Base-by-base conservation (phyloP, 2,329 filamentous ascomycete genomes). In the Arachnomyces sp. region DNA sequence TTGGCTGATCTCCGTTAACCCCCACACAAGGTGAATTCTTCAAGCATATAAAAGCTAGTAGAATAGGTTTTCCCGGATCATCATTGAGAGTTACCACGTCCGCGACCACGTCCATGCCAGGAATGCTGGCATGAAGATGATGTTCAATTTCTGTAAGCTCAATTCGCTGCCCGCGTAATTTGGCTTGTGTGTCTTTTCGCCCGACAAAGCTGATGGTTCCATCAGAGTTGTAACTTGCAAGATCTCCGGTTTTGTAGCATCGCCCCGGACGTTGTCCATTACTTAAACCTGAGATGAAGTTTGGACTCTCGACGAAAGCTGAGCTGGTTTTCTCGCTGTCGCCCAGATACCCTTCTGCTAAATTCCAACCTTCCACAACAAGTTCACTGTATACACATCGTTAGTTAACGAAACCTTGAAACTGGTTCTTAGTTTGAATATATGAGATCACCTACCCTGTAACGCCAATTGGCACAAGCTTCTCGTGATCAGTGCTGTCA, bases 111-210 rank as follows among this genome's bases (percentile, higher is more conserved):
- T 63, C 66, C 17, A 66, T 63, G 2, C 61, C 62, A 1, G 71
- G 69, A 25, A 75, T 54, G 21, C 36, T 37, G 31, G 36, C 36
- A 4, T 40, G 43, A 28, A 57, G 33, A 33, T 55, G 51, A 36
- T 54, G 46, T 59, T 94, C 87, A 48, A 95, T 90, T 45, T 94
- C 88, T 44, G 80, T 81, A 32, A 95, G 77, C 65, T 95, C 89
- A 49, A 95, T 88, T 37, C 88, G 75, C 70, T 93, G 94, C 1
- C 88, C 87, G 34, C 88, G 80, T 47, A 94, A 86, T 69, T 95
- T 95, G 67, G 94, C 83, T 59, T 94, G 87, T 46, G 80, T 73
- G 53, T 94, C 87, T 15, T 77, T 77, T 37, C 88, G 74, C 8
- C 88, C 88, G 3, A 82, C 78, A 53, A 77, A 82, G 49, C 81